Evolutionary conservation across 768 basidiomycete genomes (phyloP).

Genomic region (Mycena rosella): DNA sequence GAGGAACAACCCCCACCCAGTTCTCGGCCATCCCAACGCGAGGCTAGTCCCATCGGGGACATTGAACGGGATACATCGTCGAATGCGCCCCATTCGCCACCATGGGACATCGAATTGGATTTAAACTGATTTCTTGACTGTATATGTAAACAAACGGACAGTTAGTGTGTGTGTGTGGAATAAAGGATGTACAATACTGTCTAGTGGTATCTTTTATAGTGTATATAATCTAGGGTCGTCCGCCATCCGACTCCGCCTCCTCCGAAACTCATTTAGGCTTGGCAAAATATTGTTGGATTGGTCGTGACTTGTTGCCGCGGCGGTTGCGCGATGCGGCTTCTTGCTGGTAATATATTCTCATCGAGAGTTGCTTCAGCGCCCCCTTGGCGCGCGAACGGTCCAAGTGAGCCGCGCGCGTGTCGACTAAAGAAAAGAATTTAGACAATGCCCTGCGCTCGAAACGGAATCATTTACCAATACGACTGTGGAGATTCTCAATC

Average conservation of each 20-base stretch:
- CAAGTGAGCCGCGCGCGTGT: constrained; percentile 80
- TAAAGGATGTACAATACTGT: constrained; percentile 18
- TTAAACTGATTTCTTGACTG: constrained; percentile 46
- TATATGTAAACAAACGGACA: constrained; percentile 31
- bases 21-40: constrained; percentile 43
- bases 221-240: background rate
- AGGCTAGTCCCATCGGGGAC: constrained; percentile 78
- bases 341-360: constrained; percentile 74
- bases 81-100: constrained; percentile 37
- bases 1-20: constrained; percentile 9
- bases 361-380: constrained; percentile 70
- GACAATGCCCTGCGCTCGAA: background rate
- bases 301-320: constrained; percentile 24
- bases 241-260: too few relatives aligned
- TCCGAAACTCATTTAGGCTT: constrained; percentile 25
- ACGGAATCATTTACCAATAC: constrained; percentile 28
- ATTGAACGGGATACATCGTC: constrained; percentile 64
- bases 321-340: constrained; percentile 23
- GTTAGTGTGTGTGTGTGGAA: constrained; percentile 21
- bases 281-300: constrained; percentile 40
- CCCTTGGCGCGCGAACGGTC: constrained; percentile 84
- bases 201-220: constrained; percentile 4
- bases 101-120: constrained; percentile 64
- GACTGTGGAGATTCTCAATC: constrained; percentile 33
- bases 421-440: constrained; percentile 56